Base-by-base conservation (phyloP, 2,329 filamentous ascomycete species). In the Alternaria conjuncta region DNA sequence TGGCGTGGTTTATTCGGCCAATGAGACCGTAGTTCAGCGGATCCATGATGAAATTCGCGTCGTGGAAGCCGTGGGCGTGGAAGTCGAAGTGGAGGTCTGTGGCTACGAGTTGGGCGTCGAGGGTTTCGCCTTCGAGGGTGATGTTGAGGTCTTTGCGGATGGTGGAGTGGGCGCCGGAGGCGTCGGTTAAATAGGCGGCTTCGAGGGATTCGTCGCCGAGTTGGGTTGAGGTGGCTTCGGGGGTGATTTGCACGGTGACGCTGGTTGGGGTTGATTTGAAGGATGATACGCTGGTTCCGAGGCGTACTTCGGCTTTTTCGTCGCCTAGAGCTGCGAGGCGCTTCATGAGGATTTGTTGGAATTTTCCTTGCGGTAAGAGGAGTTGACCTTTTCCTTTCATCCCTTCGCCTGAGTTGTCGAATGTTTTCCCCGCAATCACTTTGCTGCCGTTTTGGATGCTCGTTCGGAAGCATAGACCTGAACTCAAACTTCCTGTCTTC, bases 1-100 rank as follows among this genome's bases (percentile, higher is more conserved):
- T 30, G 28, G 30, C 30, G 13, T 32, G 30, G 6, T 72, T 72
- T 18, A 81, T 80, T 1, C 73, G 70, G 1, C 78, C 77, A 18
- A 82, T 73, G 36, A 82, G 68, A 3, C 79, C 79, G 63, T 80
- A 82, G 60, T 81, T 57, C n/a, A 72, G 55, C 0, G 71, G 68
- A 53, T 82, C 80, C 6, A 80, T 71, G 63, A 82, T 71, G 67
- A 82, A 83, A 36, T 83, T 82, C 6, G 77, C 80, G 25, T 80
- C 79, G 49, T 73, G 73, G 72, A 81, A 83, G 13, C 74, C 76
- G 43, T 81, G 71, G 12, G 72, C 66, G 9, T 78, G 69, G 63
- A 81, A 81, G 15, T 77, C 76, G 53, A 80, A 79, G 20, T 71
- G 68, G 1, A 80, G 67, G 62, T 82, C 79, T 6, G 78, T 80